These are phyloP conservation scores for Inonotus hispidus DNA, from an alignment of 1,284 basidiomycete species.

Conservation along the genomic window DNA sequence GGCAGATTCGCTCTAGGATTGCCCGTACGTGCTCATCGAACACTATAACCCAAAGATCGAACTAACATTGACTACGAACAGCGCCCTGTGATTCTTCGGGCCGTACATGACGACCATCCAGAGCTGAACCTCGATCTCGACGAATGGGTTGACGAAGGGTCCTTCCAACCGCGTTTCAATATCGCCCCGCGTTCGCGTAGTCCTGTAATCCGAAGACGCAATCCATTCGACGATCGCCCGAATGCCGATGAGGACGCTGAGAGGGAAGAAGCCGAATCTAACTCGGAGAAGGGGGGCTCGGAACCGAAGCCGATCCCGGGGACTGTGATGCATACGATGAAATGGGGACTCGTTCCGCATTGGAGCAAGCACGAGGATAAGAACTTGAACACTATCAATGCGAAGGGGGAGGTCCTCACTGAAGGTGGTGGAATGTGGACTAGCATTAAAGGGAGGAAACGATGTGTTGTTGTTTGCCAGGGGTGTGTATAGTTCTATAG, in stretches of 20 bases:
- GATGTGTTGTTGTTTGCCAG: slow-evolving; percentile 77
- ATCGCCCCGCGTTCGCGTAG: slow-evolving; percentile 67
- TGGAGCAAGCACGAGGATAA: slow-evolving; percentile 76
- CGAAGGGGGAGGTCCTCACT: slow-evolving; percentile 77
- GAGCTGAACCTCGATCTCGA: slow-evolving; percentile 40
- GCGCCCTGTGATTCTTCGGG: slow-evolving; percentile 36
- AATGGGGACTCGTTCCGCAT: slow-evolving; percentile 88
- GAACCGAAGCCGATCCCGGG: not conserved
- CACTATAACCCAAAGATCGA: not conserved
- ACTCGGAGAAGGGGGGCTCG: not conserved
- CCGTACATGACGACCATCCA: slow-evolving; percentile 31
- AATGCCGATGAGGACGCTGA: not conserved
- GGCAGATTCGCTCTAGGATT: slow-evolving; percentile 15
- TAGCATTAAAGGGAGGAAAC: slow-evolving; percentile 69
- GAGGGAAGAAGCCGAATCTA: not conserved
- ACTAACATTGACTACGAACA: slow-evolving; percentile 18
- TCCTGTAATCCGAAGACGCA: slow-evolving; percentile 53
- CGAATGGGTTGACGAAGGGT: slow-evolving; percentile 59
- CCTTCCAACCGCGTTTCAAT: slow-evolving; percentile 56
- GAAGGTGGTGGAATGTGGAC: slow-evolving; percentile 78
- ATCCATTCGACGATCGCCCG: slow-evolving; percentile 14
- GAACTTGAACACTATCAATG: slow-evolving; percentile 81
- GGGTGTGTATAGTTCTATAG: slow-evolving; percentile 51
- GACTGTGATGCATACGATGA: slow-evolving; percentile 67
- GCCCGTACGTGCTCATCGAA: not conserved